Evolutionary conservation across 2,329 filamentous ascomycete genomes (phyloP).

Genomic region (Pochonia chlamydosporia): DNA sequence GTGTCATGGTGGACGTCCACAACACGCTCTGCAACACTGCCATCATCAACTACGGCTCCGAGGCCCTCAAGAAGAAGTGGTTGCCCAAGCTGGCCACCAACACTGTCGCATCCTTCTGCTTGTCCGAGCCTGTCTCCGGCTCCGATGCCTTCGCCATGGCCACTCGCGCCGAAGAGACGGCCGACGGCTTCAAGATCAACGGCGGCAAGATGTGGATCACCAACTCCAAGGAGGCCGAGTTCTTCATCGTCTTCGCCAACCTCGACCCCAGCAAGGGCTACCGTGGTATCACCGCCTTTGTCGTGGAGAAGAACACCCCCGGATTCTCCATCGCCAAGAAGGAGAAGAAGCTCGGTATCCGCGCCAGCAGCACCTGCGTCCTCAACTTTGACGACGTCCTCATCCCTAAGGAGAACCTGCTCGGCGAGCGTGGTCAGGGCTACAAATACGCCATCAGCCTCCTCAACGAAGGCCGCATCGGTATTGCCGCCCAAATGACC

Average conservation of each 20-base stretch:
- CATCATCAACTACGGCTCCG: conserved; percentile 76
- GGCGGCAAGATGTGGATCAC: conserved; percentile 99
- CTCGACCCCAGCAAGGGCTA: conserved; percentile 88
- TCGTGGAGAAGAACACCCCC: conserved; percentile 82
- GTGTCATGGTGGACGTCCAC: conserved; percentile 93
- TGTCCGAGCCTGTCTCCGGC: conserved; percentile 87
- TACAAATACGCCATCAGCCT: conserved; percentile 97
- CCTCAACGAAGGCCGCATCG: conserved; percentile 94
- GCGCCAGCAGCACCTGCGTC: conserved; percentile 91
- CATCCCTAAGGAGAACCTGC: conserved; percentile 78
- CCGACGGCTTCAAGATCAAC: conserved; percentile 77
- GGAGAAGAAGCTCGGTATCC: conserved; percentile 99
- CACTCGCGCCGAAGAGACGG: conserved; percentile 81
- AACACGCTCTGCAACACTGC: conserved; percentile 97
- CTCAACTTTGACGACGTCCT: conserved; percentile 96
- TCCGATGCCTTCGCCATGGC: conserved; percentile 94
- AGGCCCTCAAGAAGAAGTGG: conserved; percentile 75
- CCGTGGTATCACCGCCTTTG: conserved; percentile 93
- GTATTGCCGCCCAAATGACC: conserved; percentile 98
- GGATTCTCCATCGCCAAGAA: conserved; percentile 98
- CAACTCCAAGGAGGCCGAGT: conserved; percentile 85
- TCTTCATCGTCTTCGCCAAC: conserved; percentile 98
- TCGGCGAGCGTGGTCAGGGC: conserved; percentile 83
- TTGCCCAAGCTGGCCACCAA: conserved; percentile 84
- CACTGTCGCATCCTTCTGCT: conserved; percentile 86